A percentile compares a stretch with the other conserved stretches of the same genome.
These are phyloP conservation scores for Lantana camara DNA, from an alignment of 257 asterid genomes.

Conservation along the genomic window DNA sequence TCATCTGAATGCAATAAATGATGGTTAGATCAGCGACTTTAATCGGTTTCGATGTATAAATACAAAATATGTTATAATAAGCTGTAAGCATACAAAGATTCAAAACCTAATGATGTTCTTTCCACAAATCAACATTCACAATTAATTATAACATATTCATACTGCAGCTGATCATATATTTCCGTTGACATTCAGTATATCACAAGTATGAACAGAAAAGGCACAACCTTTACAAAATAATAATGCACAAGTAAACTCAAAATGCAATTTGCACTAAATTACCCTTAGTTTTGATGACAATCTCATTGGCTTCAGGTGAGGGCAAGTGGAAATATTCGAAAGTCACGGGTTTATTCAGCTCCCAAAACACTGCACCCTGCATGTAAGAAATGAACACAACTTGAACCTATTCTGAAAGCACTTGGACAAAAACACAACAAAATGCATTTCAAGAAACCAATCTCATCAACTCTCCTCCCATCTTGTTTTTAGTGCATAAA, in stretches of 20 bases:
- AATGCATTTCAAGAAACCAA: too few species aligned
- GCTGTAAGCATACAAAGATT: conserved; percentile 4
- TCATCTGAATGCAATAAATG: not conserved
- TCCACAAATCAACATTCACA: not conserved
- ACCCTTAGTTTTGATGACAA: conserved; percentile 95
- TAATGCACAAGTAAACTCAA: conserved; percentile 13
- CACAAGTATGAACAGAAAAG: not conserved
- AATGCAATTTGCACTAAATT: not conserved
- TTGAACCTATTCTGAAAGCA: too few species aligned
- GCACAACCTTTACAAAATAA: conserved; percentile 18
- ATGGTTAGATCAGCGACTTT: not conserved
- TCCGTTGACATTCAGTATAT: not conserved
- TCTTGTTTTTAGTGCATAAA: too few species aligned
- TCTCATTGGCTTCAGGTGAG: conserved; percentile 84
- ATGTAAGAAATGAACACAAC: too few species aligned
- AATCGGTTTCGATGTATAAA: not conserved
- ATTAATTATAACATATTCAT: not conserved
- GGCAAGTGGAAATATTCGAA: conserved; percentile 92
- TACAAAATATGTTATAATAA: not conserved
- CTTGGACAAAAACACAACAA: too few species aligned
- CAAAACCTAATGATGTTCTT: not conserved
- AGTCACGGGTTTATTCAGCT: conserved; percentile 71
- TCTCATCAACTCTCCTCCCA: too few species aligned
- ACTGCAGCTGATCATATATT: conserved; percentile 1
- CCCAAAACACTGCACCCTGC: conserved; percentile 95